Base-by-base conservation (phyloP, 2,329 filamentous ascomycete genomes). In the Trematosphaeria pertusa region DNA sequence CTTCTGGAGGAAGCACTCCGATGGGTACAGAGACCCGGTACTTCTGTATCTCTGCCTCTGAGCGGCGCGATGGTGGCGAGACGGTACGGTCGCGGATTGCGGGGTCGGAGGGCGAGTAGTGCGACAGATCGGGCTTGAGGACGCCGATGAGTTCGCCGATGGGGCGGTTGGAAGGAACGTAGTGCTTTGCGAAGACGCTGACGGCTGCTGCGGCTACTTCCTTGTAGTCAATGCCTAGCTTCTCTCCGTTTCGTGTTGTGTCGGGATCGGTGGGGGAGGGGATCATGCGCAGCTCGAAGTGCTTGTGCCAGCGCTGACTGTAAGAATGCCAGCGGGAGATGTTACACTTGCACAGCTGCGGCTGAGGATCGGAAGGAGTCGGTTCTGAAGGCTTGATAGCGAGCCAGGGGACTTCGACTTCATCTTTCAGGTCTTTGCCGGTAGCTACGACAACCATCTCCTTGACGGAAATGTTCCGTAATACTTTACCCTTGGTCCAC, bases 71-170 rank as follows among this genome's bases (percentile, higher is more conserved):
- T 14, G 10, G 9, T 6, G 31, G 31, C 7, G 6, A 9, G 6
- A 10, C 8, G 10, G 14, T 9, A 6, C 14, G 8, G 6, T 8
- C 31, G 9, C 15, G 33, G 5, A 7, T 17, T 11, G 14, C 14
- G n/a, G 15, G 33, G 15, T 14, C 17, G 15, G 17, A 8, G 5
- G 11, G 14, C 10, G 8, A 6, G 31, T 35, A 35, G 33, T 18
- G 11, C 11, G 33, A 35, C 6, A 35, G 33, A 15, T 35, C 12
- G 17, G 33, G 33, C 12, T 35, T 35, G n/a, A 35, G 17, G 33
- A 35, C 33, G 33, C 33, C 33, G 15, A 35, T 35, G 6, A 9
- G 6, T 15, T 35, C 33, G 33, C 33, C 33, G 33, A 35, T 19
- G 33, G 33, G 33, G 6, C 33, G 33, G 33, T 35, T 35, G 15